phyloP scores from a whole-genome alignment of 495 filamentous ascomycete species.

The Neurospora sp. region DNA sequence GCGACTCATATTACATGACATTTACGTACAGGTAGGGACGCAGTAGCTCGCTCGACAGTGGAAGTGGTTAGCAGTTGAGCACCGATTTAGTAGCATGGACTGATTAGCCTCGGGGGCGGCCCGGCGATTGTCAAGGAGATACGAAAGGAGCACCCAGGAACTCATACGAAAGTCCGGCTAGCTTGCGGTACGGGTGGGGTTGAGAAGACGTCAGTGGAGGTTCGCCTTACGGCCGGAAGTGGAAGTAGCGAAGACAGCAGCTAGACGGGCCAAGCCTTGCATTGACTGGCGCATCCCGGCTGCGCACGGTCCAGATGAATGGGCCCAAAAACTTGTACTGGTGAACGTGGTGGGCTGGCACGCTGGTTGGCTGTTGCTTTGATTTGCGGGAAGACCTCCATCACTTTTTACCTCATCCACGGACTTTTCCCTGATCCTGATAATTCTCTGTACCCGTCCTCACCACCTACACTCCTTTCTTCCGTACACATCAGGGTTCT shows the following conservation, averaged over 20 bases:
- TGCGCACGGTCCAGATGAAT: background rate
- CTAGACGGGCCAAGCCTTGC: background rate
- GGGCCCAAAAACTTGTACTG: background rate
- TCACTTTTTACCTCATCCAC: constrained; percentile 9
- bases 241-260: background rate
- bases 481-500: background rate
- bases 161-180: background rate
- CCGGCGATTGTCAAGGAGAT: background rate
- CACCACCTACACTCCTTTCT: constrained; percentile 2
- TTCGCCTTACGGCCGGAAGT: background rate
- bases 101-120: background rate
- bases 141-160: background rate
- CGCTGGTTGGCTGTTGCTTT: constrained; percentile 1
- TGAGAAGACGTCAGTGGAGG: background rate
- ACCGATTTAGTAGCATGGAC: background rate
- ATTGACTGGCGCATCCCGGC: background rate
- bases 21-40: background rate
- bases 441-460: constrained; percentile 1
- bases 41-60: background rate
- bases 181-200: background rate
- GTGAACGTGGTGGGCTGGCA: background rate
- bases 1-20: background rate
- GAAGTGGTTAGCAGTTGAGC: background rate
- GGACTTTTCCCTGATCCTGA: constrained; percentile 3
- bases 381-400: background rate